phyloP scores from a whole-genome alignment of 805 yeast species.

The Cyberlindnera sargentensis region DNA sequence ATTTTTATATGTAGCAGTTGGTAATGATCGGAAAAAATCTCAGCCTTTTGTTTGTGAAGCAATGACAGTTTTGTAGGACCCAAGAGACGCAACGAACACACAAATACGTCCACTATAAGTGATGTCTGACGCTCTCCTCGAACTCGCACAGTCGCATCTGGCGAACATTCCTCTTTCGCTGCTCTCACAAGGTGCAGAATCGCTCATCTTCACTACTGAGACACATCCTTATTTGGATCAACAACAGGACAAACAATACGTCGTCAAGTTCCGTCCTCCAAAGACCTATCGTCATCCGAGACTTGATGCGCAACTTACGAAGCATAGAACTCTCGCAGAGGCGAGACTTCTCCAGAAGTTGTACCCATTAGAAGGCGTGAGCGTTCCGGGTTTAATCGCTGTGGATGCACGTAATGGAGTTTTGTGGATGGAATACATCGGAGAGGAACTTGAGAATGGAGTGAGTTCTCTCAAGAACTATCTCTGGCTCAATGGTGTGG shows the following conservation, averaged over 20 bases:
- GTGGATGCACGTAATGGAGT: constrained; percentile 74
- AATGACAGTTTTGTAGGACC: too few species aligned
- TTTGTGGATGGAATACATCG: constrained; percentile 83
- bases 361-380: constrained; percentile 38
- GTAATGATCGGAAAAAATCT: too few species aligned
- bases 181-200: constrained; percentile 89
- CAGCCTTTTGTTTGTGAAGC: too few species aligned
- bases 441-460: constrained; percentile 43
- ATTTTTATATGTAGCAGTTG: too few species aligned
- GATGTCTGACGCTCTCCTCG: constrained; percentile 52
- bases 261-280: constrained; percentile 80
- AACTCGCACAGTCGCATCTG: constrained; percentile 34
- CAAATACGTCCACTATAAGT: too few species aligned
- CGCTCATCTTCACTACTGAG: constrained; percentile 58
- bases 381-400: constrained; percentile 67
- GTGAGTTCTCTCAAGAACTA: constrained; percentile 65
- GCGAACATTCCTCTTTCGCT: constrained; percentile 44
- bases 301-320: constrained; percentile 70
- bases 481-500: constrained; percentile 42
- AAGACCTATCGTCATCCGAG: constrained; percentile 87
- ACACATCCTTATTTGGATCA: constrained; percentile 59
- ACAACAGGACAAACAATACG: constrained; percentile 29
- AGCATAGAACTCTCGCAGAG: constrained; percentile 77
- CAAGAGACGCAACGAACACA: too few species aligned
- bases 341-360: constrained; percentile 67